Evolutionary conservation across 2,329 filamentous ascomycete species (phyloP).

Genomic region (Lecanosticta acicola): DNA sequence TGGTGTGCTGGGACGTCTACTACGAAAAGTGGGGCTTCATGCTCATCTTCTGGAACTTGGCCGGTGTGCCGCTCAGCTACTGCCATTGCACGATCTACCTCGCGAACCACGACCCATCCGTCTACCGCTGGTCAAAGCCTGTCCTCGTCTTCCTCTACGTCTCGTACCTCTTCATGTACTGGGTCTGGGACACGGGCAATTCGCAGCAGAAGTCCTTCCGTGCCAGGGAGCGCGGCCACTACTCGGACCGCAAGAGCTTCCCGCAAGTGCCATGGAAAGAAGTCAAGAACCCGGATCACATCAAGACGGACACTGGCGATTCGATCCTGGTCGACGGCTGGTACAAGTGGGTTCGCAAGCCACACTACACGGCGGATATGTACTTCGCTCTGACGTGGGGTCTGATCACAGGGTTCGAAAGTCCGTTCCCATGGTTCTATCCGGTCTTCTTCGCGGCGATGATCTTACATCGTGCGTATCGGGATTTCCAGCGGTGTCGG

Average conservation of each 20-base stretch:
- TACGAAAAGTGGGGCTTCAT: conserved; percentile 97
- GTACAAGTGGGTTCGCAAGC: conserved; percentile 52
- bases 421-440: conserved; percentile 87
- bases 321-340: conserved; percentile 79
- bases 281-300: conserved; percentile 72
- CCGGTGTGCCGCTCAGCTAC: conserved; percentile 84
- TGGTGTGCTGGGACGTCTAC: conserved; percentile 92
- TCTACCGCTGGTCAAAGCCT: conserved; percentile 70
- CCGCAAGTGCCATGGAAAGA: conserved; percentile 87
- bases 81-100: conserved; percentile 91
- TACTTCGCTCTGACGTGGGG: conserved; percentile 76
- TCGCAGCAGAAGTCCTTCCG: conserved; percentile 93
- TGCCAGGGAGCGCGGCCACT: conserved; percentile 66
- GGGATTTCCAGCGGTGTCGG: conserved; percentile 71
- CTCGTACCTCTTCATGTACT: conserved; percentile 78
- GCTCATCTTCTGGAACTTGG: conserved; percentile 96
- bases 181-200: conserved; percentile 88
- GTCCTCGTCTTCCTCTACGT: conserved; percentile 60
- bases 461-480: conserved; percentile 70
- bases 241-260: conserved; percentile 69
- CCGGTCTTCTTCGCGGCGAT: conserved; percentile 72
- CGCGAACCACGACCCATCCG: conserved; percentile 71
- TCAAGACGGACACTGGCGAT: conserved; percentile 66
- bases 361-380: conserved; percentile 72
- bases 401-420: conserved; percentile 72